Evolutionary conservation across 352 stramenopile species (phyloP).

Genomic region (Phytopythium ostracodes): DNA sequence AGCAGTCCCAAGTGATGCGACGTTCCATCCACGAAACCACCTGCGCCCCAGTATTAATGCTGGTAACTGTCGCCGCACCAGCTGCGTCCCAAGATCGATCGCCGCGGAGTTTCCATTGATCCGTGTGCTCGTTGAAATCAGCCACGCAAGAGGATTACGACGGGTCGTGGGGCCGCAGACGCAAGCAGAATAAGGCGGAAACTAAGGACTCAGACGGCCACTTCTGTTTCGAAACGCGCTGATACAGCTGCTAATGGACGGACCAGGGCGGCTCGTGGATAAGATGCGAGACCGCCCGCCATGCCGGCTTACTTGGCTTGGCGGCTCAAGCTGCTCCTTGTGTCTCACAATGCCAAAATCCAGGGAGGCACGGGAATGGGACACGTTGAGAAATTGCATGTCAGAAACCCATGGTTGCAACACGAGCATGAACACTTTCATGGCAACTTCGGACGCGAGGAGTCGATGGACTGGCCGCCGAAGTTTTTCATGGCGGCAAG

Average conservation of each 20-base stretch:
- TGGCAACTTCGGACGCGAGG: too few relatives aligned
- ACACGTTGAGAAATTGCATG: not conserved
- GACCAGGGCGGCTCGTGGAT: not conserved
- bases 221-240: too few relatives aligned
- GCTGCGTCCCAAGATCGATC: not conserved
- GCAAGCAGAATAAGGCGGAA: not conserved
- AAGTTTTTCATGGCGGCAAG: not conserved
- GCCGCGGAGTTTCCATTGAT: not conserved
- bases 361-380: not conserved
- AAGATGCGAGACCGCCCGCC: not conserved
- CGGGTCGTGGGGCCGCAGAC: not conserved
- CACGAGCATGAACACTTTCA: too few relatives aligned
- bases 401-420: not conserved
- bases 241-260: too few relatives aligned
- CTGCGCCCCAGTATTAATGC: not conserved
- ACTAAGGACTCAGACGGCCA: not conserved
- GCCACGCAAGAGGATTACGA: not conserved
- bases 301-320: too few relatives aligned
- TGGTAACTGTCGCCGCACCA: too few relatives aligned
- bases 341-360: not conserved
- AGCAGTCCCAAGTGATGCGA: not conserved
- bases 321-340: too few relatives aligned
- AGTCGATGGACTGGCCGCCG: too few relatives aligned
- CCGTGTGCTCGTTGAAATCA: not conserved
- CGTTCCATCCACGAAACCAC: not conserved